These are phyloP conservation scores for Trichoderma brevicompactum DNA, from an alignment of 2,329 filamentous ascomycete species.

Conservation along the genomic window DNA sequence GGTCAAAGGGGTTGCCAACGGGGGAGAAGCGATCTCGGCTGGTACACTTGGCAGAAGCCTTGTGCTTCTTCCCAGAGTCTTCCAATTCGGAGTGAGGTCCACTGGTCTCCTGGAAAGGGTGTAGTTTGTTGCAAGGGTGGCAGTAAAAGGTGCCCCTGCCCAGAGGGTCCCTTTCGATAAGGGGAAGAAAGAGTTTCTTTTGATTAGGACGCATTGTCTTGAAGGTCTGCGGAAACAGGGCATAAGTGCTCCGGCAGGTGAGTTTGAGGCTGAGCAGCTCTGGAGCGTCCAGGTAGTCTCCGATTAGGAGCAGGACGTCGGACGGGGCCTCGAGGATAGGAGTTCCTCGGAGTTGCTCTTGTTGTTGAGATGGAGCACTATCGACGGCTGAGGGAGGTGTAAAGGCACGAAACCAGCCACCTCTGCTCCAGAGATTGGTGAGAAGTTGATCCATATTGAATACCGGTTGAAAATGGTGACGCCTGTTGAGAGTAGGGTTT, in stretches of 20 bases:
- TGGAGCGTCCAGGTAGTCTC: conserved; percentile 32
- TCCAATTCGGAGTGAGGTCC: conserved; percentile 28
- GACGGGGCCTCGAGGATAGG: conserved; percentile 31
- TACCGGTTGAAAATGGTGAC: not conserved
- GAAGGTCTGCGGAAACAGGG: conserved; percentile 14
- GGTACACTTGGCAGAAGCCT: conserved; percentile 24
- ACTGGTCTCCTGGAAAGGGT: conserved; percentile 29
- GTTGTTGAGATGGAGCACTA: not conserved
- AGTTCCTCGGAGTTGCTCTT: not conserved
- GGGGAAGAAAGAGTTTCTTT: conserved; percentile 28
- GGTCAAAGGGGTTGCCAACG: conserved; percentile 31
- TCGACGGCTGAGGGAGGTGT: conserved; percentile 10
- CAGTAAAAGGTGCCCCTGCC: conserved; percentile 32
- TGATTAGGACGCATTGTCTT: conserved; percentile 23
- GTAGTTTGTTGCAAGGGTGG: conserved; percentile 32
- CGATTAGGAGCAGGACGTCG: conserved; percentile 32
- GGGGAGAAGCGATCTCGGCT: conserved; percentile 33
- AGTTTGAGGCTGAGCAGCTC: conserved; percentile 31
- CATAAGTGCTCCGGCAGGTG: conserved; percentile 29
- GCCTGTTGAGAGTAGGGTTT: not conserved
- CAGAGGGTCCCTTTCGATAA: conserved; percentile 32
- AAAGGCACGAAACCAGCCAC: conserved; percentile 25
- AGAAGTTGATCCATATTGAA: conserved; percentile 27
- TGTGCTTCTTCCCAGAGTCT: not conserved
- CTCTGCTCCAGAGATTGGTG: conserved; percentile 23